Base-by-base conservation (phyloP, 2,329 filamentous ascomycete genomes). In the Hymenoscyphus albidus region DNA sequence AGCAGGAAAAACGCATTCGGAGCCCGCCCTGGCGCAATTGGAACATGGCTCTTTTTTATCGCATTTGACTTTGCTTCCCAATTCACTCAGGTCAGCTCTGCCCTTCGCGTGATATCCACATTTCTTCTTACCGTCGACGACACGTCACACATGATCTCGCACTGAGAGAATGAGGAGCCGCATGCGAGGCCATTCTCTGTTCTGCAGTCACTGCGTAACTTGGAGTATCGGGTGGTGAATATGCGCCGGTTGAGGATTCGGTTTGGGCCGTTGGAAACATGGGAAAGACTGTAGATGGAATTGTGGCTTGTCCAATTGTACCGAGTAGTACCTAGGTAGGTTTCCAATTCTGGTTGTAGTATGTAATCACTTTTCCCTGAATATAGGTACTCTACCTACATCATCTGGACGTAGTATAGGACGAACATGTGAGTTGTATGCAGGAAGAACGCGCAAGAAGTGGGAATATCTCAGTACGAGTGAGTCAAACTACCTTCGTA, bases 21-120 rank as follows among this genome's bases (percentile, higher is more conserved):
- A 89, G 70, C 87, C 80, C 51, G 88, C 88, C 68, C 88, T 85
- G 54, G 84, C 84, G 75, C 90, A 93, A 75, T 93, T 92, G 71
- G 86, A 86, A 76, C 90, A 93, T 16, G 89, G 91, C 86, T 71
- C 85, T 82, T 79, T 58, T 58, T 92, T 92, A 79, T 93, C 88
- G 80, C 90, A 93, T 72, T 89, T 88, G 62, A 93, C 90, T 76
- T 91, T 89, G 35, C 55, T 57, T 16, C 16, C 10, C 3, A 27
- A 54, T 13, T 54, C 48, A 54, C n/a, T 27, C 48, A 27, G 22
- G 13, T 27, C 48, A 54, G 48, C 13, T 22, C 22, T 54, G 18
- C 48, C 22, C 18, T 54, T 18, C 48, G n/a, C 18, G 2, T 10
- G 4, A 27, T 54, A 12, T 7, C 2, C 4, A 5, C 18, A 54